Evolutionary conservation across 495 filamentous ascomycete species (phyloP).

Genomic region (Aspergillus kassunensis): DNA sequence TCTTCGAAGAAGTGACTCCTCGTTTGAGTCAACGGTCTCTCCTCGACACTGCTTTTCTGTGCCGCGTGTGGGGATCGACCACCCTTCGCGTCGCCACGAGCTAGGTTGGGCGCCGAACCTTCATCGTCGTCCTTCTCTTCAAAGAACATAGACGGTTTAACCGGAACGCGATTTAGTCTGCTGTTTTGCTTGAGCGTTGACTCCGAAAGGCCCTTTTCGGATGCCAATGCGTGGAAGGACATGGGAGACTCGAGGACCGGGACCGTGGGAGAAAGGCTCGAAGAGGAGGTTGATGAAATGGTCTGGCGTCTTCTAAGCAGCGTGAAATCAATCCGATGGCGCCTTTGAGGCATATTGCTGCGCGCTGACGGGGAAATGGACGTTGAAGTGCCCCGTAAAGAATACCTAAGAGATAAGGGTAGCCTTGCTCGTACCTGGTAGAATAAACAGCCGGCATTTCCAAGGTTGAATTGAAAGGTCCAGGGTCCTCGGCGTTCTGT

Average conservation of each 20-base stretch:
- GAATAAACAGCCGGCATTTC: background rate
- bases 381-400: background rate
- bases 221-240: conserved; percentile 16
- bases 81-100: conserved; percentile 11
- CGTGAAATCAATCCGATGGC: conserved; percentile 18
- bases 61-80: conserved; percentile 8
- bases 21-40: conserved; percentile 25
- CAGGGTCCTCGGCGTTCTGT: background rate
- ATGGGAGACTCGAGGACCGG: conserved; percentile 23
- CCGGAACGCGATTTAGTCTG: conserved; percentile 11
- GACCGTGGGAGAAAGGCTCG: conserved; percentile 15
- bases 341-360: conserved; percentile 14
- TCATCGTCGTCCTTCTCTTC: conserved; percentile 28
- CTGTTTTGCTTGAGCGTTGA: conserved; percentile 19
- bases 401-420: conserved; percentile 1
- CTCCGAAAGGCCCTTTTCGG: conserved; percentile 10
- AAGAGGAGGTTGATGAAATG: conserved; percentile 17
- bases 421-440: too few relatives aligned
- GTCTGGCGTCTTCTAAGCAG: conserved; percentile 16
- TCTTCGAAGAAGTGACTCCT: conserved; percentile 58
- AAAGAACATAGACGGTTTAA: conserved; percentile 23
- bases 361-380: background rate
- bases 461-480: too few relatives aligned
- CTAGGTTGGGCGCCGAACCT: conserved; percentile 10
- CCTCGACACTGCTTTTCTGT: conserved; percentile 13